Evolutionary conservation across 257 asterid genomes (phyloP).

Genomic region (Penstemon barbatus): DNA sequence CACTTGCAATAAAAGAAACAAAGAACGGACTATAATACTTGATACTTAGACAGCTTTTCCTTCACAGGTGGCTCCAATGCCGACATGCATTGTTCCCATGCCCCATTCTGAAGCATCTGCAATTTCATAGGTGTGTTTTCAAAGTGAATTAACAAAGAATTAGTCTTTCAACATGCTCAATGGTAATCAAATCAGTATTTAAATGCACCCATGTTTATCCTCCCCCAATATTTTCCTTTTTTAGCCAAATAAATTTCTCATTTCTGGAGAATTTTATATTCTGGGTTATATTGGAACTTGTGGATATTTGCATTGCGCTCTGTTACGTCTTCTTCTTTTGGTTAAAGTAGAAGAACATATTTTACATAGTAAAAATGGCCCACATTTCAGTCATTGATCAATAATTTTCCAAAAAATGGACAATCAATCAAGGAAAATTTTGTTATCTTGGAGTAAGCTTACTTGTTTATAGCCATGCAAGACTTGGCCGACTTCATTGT

Average conservation of each 20-base stretch:
- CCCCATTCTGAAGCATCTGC: conserved; percentile 85
- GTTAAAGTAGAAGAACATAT: background rate
- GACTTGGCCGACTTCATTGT: conserved; percentile 85
- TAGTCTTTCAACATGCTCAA: background rate
- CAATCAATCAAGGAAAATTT: background rate
- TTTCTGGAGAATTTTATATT: background rate
- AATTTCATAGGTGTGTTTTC: background rate
- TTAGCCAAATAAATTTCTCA: background rate
- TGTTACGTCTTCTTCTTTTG: background rate
- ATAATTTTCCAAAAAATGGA: background rate
- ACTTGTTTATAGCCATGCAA: conserved; percentile 91
- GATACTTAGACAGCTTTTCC: conserved; percentile 62
- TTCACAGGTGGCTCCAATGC: conserved; percentile 77
- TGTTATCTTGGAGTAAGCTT: conserved; percentile 30
- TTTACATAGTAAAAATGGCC: too few species aligned
- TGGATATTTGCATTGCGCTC: background rate
- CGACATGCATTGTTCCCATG: conserved; percentile 90
- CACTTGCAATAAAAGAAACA: conserved; percentile 6
- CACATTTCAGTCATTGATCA: too few species aligned
- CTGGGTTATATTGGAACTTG: background rate
- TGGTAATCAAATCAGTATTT: background rate
- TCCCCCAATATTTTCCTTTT: background rate
- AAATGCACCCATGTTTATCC: background rate
- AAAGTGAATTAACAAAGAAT: background rate
- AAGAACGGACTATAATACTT: conserved; percentile 34